Base-by-base conservation (phyloP, 305 asterid genomes). In the Plantago rigida region DNA sequence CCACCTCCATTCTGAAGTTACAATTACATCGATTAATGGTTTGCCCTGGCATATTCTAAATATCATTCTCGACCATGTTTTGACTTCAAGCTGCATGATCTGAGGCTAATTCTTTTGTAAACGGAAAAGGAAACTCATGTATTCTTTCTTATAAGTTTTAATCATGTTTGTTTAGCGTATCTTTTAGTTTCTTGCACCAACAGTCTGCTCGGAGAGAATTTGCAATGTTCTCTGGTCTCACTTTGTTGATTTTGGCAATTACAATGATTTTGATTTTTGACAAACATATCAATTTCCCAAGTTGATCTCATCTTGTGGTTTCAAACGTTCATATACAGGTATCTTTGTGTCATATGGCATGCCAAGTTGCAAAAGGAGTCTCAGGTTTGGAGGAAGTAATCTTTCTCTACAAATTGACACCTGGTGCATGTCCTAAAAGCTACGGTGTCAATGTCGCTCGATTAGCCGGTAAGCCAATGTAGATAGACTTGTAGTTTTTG, bases 371-470 rank as follows among this genome's bases (percentile, higher is more conserved):
- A 47, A 73, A 82, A 81, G 97, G 89, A 69, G 75, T 31, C 57
- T 64, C 26, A 17, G 89, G 84, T 72, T 78, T 86, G 13, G 99
- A 87, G 80, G 97, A 92, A 78, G 97, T 87, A 64, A 79, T 87
- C 60, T 92, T 92, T 77, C 96, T 92, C 4, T 89, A 89, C 80
- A 87, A 86, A 70, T 82, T 92, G 84, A 77, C 85, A 19, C 81
- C 77, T 7, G 97, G 95, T 51, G 87, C 97, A 74, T 92, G 99
- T 79, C 99, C 99, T 55, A 87, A 85, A 74, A 92, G 99, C 73
- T 92, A 92, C 39, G 97, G 99, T 73, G 95, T 89, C 69, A 92
- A 92, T 65, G 96, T 92, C 71, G 99, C 99, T 62, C 84, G 95
- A 50, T 70, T 92, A 55, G 99, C 99, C 59, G 97, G 99, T 89